These are phyloP conservation scores for Geotrichum candidum DNA, from an alignment of 1,139 yeast species.

Conservation along the genomic window DNA sequence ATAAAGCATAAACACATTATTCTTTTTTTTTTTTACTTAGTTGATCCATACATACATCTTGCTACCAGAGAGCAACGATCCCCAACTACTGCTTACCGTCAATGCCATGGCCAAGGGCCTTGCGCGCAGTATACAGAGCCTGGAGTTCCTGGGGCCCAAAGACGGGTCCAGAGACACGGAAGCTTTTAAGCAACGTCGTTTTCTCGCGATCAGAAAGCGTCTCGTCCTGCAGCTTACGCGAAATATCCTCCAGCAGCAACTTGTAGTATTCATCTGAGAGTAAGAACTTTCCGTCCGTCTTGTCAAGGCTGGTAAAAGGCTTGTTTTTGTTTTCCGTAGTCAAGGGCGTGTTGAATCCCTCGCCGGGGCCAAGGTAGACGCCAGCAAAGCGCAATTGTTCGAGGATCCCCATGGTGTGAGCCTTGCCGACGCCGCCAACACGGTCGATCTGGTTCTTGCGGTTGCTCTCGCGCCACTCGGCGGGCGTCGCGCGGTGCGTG, in stretches of 20 bases:
- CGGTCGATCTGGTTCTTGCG: conserved; percentile 44
- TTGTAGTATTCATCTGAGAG: conserved; percentile 27
- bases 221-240: conserved; percentile 20
- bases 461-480: conserved; percentile 67
- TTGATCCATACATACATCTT: background rate
- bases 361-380: conserved; percentile 59
- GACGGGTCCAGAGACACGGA: conserved; percentile 31
- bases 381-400: conserved; percentile 53
- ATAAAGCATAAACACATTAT: too few species aligned
- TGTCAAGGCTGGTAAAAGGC: background rate
- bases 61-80: background rate
- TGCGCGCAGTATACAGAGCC: conserved; percentile 26
- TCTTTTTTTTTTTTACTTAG: too few species aligned
- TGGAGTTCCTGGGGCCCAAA: conserved; percentile 26
- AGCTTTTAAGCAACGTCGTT: conserved; percentile 23
- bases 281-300: conserved; percentile 25
- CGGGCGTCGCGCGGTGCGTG: conserved; percentile 62
- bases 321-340: conserved; percentile 3
- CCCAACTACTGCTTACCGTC: background rate
- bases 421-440: conserved; percentile 73
- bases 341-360: conserved; percentile 51
- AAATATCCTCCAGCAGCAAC: conserved; percentile 24
- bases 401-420: conserved; percentile 69
- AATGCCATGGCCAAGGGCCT: conserved; percentile 17
- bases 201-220: conserved; percentile 22